Evolutionary conservation across 2,329 filamentous ascomycete genomes (phyloP).

Genomic region (Aureobasidium vineae): DNA sequence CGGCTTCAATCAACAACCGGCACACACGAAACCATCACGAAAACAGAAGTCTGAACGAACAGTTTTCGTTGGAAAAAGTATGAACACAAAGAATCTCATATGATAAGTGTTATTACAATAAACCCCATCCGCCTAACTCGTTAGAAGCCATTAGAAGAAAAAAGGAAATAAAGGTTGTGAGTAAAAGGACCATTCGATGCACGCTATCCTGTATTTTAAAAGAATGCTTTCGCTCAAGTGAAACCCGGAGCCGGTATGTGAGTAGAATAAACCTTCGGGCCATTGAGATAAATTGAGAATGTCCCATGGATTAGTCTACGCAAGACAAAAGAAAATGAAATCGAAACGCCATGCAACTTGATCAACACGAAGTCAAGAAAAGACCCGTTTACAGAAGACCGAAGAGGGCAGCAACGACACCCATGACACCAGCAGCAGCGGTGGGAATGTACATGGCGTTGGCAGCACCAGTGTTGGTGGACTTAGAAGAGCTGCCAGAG

Average conservation of each 20-base stretch:
- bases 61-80: constrained; percentile 7
- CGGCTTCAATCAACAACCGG: not conserved
- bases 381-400: constrained; percentile 44
- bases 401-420: constrained; percentile 50
- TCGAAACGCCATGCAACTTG: constrained; percentile 38
- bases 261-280: constrained; percentile 13
- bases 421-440: constrained; percentile 46
- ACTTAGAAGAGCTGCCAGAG: constrained; percentile 32
- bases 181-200: constrained; percentile 22
- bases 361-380: constrained; percentile 19
- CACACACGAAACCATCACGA: not conserved
- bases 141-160: constrained; percentile 26
- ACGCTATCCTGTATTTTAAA: constrained; percentile 27
- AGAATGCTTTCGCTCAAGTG: constrained; percentile 20
- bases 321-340: constrained; percentile 41
- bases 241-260: constrained; percentile 17
- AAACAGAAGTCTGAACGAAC: not conserved
- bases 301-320: constrained; percentile 42
- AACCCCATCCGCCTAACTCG: constrained; percentile 21
- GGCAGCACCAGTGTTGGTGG: constrained; percentile 39
- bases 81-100: constrained; percentile 24
- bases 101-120: constrained; percentile 26
- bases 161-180: constrained; percentile 22
- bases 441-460: constrained; percentile 42
- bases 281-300: constrained; percentile 18